A percentile compares a stretch with the other conserved stretches of the same genome.
Evolutionary conservation across 2,329 filamentous ascomycete species (phyloP).

Genomic region (Aspergillus sp.): DNA sequence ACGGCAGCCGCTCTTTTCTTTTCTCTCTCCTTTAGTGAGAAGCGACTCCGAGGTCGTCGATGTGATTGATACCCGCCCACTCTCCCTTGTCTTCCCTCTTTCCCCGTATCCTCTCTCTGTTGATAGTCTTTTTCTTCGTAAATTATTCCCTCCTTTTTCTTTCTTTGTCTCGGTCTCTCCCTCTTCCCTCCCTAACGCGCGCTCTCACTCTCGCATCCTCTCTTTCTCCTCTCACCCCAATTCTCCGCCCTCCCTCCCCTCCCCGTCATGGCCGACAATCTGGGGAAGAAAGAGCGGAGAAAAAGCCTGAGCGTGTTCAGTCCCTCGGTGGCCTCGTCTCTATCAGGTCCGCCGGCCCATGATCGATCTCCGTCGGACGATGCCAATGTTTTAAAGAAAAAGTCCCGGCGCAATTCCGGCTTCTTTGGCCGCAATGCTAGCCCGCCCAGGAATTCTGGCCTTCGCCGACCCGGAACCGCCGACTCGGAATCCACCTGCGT

Average conservation of each 20-base stretch:
- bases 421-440: slow-evolving; percentile 37
- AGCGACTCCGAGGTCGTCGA: slow-evolving; percentile 30
- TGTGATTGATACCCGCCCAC: slow-evolving; percentile 21
- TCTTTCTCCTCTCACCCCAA: slow-evolving; percentile 3
- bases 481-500: slow-evolving; percentile 27
- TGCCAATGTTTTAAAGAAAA: slow-evolving; percentile 32
- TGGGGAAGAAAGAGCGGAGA: slow-evolving; percentile 35
- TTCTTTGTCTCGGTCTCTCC: not conserved
- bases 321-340: slow-evolving; percentile 24
- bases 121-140: slow-evolving; percentile 19
- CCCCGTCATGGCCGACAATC: slow-evolving; percentile 32
- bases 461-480: slow-evolving; percentile 29
- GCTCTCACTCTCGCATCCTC: not conserved
- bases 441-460: slow-evolving; percentile 23
- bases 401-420: slow-evolving; percentile 37
- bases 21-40: slow-evolving; percentile 22
- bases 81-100: not conserved
- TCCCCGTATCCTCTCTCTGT: not conserved
- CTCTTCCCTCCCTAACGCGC: not conserved
- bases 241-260: slow-evolving; percentile 9
- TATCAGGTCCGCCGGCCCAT: slow-evolving; percentile 26
- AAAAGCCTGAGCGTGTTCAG: slow-evolving; percentile 37
- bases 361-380: slow-evolving; percentile 41
- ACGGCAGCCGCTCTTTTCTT: slow-evolving; percentile 6
- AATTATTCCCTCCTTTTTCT: slow-evolving; percentile 26